Conservation (phyloP, 2,329 filamentous ascomycete species). For the Fusarium sp. region DNA sequence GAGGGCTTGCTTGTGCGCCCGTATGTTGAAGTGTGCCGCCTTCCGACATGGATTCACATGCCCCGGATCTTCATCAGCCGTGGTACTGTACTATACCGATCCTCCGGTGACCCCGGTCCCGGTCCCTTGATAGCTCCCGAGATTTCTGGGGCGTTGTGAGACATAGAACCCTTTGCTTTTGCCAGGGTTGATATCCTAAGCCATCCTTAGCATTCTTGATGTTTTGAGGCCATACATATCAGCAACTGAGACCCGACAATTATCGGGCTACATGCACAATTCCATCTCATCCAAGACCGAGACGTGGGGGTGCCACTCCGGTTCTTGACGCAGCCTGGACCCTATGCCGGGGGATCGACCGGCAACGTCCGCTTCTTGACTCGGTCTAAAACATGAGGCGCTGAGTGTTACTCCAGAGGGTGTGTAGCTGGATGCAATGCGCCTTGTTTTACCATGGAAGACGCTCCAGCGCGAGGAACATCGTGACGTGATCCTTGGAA, state of each 20-base stretch:
- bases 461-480: not conserved
- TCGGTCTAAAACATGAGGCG: conserved; percentile 10
- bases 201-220: not conserved
- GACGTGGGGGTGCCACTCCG: not conserved
- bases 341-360: conserved; percentile 20
- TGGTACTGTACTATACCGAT: conserved; percentile 22
- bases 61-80: conserved; percentile 5
- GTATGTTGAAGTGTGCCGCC: not conserved
- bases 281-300: not conserved
- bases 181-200: conserved; percentile 1
- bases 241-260: conserved; percentile 6
- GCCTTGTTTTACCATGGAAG: not conserved
- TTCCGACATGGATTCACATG: conserved; percentile 17
- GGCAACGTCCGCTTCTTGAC: conserved; percentile 20
- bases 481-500: not conserved
- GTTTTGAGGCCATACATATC: conserved; percentile 1
- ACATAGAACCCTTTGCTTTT: conserved; percentile 18
- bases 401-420: not conserved
- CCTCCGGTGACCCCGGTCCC: conserved; percentile 23
- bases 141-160: conserved; percentile 21
- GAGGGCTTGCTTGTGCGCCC: conserved; percentile 5
- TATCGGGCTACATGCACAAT: not conserved
- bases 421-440: not conserved
- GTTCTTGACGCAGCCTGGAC: not conserved
- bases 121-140: not conserved